Evolutionary conservation across 768 basidiomycete species (phyloP), one percentile per base, ranked within the genome.

Genomic region (Crepidotus variabilis): DNA sequence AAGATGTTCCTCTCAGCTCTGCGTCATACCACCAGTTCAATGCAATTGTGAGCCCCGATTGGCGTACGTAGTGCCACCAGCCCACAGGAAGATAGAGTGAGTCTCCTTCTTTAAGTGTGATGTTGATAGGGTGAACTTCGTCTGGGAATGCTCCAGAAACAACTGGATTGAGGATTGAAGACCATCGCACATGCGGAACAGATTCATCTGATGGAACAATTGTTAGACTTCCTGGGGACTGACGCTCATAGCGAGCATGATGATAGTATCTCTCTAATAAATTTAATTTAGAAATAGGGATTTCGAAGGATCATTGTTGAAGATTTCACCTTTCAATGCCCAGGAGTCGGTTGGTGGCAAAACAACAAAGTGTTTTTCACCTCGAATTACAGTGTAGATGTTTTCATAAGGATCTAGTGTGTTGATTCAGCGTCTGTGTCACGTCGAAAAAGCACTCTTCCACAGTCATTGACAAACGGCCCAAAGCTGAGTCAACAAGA

Each of bases 1-100:
- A 92, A 6, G 78, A 71, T 73, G 81, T 80, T 13, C 91, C 90
- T 54, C 78, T 72, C 67, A 86, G 79, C 66, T 92, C 88, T 60
- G 87, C 78, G 63, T 94, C 92, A 67, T 91, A 92, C 92, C 92
- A 94, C 86, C 89, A 93, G 64, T 94, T 94, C 20, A 91, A 63
- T 1, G 90, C 90, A 57, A 93, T 82, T 1, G 82, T 85, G 21
- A 76, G 73, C 2, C 77, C 80, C 2, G 80, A 74, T 66, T 97
- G 94, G 39, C 83, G 78, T 34, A 96, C 92, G 64, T 91, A 82
- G 67, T 96, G 94, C 88, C 89, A 96, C 95, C 95, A 97, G 0
- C 92, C 87, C 4, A 88, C 82, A n/a, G 95, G 95, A 18, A 97
- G 82, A 70, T 93, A 96, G 18, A 97, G 71, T 0, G 88, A 85